Conservation (phyloP, 1,284 basidiomycete genomes). For the Apiotrichum brassicae region DNA sequence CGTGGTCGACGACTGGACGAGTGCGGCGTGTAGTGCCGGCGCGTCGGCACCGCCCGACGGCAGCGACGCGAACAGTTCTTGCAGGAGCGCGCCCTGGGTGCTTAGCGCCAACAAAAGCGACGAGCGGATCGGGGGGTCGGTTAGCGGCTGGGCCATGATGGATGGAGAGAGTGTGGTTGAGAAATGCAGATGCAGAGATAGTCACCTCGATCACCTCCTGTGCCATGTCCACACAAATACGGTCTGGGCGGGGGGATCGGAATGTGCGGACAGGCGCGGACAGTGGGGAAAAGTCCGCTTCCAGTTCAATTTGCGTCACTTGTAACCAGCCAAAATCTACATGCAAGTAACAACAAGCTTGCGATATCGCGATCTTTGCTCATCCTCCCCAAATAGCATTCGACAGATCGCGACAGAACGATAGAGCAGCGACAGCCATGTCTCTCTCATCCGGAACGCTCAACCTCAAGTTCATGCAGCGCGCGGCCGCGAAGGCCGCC, state of each 20-base stretch:
- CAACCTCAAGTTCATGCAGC: constrained; percentile 46
- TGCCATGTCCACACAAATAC: too few relatives aligned
- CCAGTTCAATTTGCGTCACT: neutral
- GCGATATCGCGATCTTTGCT: neutral
- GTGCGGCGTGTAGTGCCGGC: constrained; percentile 18
- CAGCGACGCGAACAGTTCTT: constrained; percentile 29
- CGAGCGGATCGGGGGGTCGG: constrained; percentile 22
- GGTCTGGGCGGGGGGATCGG: too few relatives aligned
- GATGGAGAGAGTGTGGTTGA: too few relatives aligned
- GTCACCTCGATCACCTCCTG: too few relatives aligned
- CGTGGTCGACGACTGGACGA: constrained; percentile 19
- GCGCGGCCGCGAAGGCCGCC: constrained; percentile 25
- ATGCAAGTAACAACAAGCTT: too few relatives aligned
- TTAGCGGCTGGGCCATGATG: constrained; percentile 2
- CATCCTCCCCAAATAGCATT: neutral
- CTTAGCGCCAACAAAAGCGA: constrained; percentile 34
- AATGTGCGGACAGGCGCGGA: neutral
- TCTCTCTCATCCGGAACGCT: constrained; percentile 38
- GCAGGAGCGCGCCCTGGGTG: constrained; percentile 32
- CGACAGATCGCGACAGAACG: too few relatives aligned
- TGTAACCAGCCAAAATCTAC: neutral
- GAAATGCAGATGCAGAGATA: too few relatives aligned
- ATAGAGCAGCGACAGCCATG: neutral
- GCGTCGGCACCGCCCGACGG: constrained; percentile 7
- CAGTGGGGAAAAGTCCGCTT: neutral